Evolutionary conservation across 768 basidiomycete genomes (phyloP).

Genomic region (Amyloporia xantha): DNA sequence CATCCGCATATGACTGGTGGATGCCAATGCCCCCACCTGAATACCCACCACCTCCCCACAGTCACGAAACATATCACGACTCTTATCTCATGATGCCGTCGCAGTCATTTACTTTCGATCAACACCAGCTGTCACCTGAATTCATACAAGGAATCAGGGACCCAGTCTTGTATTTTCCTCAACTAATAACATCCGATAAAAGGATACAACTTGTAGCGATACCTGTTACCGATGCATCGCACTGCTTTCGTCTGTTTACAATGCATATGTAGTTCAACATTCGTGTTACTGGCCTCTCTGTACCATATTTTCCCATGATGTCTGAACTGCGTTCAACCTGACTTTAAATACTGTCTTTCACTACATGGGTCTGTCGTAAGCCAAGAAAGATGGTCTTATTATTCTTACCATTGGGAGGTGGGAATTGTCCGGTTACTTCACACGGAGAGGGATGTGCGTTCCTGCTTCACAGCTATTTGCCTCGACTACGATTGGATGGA

Average conservation of each 20-base stretch:
- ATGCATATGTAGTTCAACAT: no score
- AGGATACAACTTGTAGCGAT: neutral
- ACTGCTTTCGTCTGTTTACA: neutral
- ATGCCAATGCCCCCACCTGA: neutral
- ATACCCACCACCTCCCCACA: neutral
- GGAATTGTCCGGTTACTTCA: no score
- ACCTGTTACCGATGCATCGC: no score
- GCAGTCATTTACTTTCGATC: slow-evolving; percentile 20
- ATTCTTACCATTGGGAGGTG: no score
- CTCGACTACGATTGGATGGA: neutral
- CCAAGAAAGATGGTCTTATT: neutral
- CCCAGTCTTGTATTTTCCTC: slow-evolving; percentile 15
- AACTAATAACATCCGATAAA: slow-evolving; percentile 1
- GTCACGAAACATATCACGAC: no score
- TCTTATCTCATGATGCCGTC: slow-evolving; percentile 10
- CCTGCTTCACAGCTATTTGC: neutral
- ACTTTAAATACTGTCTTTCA: no score
- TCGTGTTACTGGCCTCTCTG: no score
- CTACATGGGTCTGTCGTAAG: neutral
- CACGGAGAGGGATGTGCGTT: no score
- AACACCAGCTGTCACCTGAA: slow-evolving; percentile 16
- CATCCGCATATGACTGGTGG: slow-evolving; percentile 4
- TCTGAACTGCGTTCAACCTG: no score
- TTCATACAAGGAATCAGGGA: slow-evolving; percentile 19
- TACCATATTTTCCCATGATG: no score